phyloP scores from a whole-genome alignment of 2,329 filamentous ascomycete genomes.

The Pestalotiopsis sp. region DNA sequence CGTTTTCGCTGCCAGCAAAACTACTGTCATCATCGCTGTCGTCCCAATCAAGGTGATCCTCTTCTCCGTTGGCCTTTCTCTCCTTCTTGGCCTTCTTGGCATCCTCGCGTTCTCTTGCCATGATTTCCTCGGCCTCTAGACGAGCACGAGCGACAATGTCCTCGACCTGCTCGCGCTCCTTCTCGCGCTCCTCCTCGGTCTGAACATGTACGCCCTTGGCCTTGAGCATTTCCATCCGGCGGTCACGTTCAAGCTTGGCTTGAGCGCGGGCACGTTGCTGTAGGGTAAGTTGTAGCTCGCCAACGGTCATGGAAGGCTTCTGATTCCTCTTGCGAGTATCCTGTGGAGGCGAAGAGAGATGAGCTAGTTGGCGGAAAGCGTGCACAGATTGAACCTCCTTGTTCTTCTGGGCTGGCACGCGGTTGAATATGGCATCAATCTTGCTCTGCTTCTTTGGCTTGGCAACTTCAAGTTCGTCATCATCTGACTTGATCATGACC shows the following conservation, averaged over 20 bases:
- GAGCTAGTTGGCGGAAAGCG: conserved; percentile 71
- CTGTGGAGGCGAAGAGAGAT: conserved; percentile 65
- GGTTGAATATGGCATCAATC: conserved; percentile 68
- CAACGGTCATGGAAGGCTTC: conserved; percentile 62
- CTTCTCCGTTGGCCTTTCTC: conserved; percentile 40
- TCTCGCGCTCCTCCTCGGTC: conserved; percentile 82
- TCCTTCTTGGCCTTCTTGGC: conserved; percentile 63
- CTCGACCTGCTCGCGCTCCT: conserved; percentile 80
- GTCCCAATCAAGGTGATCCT: conserved; percentile 55
- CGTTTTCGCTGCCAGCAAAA: conserved; percentile 41
- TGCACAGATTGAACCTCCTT: conserved; percentile 65
- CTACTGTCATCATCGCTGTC: conserved; percentile 52
- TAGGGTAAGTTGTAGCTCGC: conserved; percentile 68
- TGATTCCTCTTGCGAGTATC: conserved; percentile 42
- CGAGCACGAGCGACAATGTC: conserved; percentile 85
- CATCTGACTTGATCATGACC: conserved; percentile 43
- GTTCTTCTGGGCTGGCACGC: conserved; percentile 61
- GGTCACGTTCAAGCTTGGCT: conserved; percentile 73
- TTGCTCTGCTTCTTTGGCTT: conserved; percentile 48
- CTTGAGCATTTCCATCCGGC: conserved; percentile 73
- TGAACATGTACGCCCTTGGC: conserved; percentile 80
- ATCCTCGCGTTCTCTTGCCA: conserved; percentile 72
- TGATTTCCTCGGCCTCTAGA: conserved; percentile 76
- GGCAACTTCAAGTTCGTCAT: conserved; percentile 66
- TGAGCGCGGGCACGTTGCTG: conserved; percentile 76